These are phyloP conservation scores for Striga hermonthica DNA, from an alignment of 305 asterid species.

Conservation along the genomic window DNA sequence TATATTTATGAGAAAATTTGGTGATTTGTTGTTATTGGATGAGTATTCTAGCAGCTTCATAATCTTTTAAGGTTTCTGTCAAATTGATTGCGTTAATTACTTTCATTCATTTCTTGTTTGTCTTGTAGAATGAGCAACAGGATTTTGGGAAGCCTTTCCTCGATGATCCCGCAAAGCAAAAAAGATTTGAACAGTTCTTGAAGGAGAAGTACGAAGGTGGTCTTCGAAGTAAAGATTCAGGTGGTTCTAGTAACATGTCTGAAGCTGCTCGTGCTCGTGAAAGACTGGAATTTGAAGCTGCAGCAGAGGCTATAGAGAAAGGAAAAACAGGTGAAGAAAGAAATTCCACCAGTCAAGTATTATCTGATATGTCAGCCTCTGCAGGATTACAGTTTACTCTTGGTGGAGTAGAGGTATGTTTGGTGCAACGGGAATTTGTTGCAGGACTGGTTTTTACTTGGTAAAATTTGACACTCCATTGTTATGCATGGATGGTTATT, in stretches of 20 bases:
- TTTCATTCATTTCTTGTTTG: constrained; percentile 28
- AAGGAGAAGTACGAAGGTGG: constrained; percentile 96
- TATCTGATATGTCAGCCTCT: constrained; percentile 45
- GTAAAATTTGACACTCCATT: constrained; percentile 20
- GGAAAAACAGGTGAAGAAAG: constrained; percentile 50
- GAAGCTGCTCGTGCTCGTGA: constrained; percentile 99
- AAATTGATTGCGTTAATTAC: constrained; percentile 14
- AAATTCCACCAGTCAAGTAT: constrained; percentile 46
- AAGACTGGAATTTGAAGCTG: constrained; percentile 85
- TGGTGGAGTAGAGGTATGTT: constrained; percentile 61
- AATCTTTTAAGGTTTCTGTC: neutral
- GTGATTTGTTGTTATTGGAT: neutral
- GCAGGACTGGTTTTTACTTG: constrained; percentile 9
- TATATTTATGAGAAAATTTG: constrained; percentile 13
- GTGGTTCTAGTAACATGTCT: constrained; percentile 86
- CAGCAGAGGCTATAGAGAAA: constrained; percentile 59
- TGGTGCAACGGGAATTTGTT: constrained; percentile 26
- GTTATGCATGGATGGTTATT: constrained; percentile 28
- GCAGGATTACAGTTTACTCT: constrained; percentile 72
- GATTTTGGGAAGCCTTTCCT: constrained; percentile 62
- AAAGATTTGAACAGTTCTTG: constrained; percentile 91
- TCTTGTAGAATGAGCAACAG: constrained; percentile 49
- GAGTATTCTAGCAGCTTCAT: neutral
- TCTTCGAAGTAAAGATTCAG: constrained; percentile 76
- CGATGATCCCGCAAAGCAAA: constrained; percentile 78